A percentile compares a stretch with the other conserved stretches of the same genome.
Evolutionary conservation across 129 eudicot species (phyloP).

Genomic region (Cynara cardunculus): DNA sequence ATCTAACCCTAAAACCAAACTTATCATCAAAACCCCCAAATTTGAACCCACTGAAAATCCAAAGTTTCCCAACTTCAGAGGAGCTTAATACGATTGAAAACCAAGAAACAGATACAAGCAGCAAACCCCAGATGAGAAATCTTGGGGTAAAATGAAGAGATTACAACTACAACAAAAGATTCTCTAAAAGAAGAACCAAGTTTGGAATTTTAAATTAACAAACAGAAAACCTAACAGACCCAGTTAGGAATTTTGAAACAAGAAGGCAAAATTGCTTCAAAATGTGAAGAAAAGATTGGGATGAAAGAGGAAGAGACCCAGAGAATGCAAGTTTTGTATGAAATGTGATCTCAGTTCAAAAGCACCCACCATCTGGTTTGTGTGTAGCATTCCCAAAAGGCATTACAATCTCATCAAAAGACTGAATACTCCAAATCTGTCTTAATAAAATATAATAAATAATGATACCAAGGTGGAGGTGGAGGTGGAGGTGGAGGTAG

Average conservation of each 20-base stretch:
- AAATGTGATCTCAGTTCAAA: background rate
- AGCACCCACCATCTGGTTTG: background rate
- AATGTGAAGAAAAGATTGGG: background rate
- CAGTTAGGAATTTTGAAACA: background rate
- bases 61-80: constrained; percentile 21
- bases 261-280: background rate
- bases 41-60: background rate
- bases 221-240: background rate
- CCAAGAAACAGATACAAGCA: background rate
- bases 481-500: background rate
- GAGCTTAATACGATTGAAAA: background rate
- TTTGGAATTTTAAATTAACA: background rate
- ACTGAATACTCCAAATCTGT: background rate
- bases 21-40: constrained; percentile 8
- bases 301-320: background rate
- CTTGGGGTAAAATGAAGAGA: background rate
- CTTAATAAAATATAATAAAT: background rate
- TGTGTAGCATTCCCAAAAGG: background rate
- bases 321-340: background rate
- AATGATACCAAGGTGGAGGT: background rate
- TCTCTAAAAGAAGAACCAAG: background rate
- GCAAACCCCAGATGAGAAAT: background rate
- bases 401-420: background rate
- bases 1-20: background rate
- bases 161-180: background rate